Percentiles rank a stretch among this genome's conserved stretches.
Conservation (phyloP, 2,329 filamentous ascomycete genomes). For the Didymosphaeria variabile region DNA sequence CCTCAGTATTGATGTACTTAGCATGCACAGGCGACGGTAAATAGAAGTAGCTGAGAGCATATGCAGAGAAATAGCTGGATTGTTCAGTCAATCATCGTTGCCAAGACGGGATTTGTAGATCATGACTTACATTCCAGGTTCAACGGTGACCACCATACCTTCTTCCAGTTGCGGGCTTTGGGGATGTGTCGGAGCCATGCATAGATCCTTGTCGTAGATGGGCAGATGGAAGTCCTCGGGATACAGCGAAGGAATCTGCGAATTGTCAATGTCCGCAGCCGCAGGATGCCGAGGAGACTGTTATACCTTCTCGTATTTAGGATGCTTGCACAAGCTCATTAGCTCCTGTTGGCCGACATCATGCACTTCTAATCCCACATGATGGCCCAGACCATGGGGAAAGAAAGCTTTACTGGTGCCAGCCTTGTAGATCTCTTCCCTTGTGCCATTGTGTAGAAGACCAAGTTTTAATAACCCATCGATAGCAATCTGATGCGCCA, state of each 20-base stretch:
- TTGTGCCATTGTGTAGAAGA: constrained; percentile 71
- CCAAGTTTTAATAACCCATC: constrained; percentile 75
- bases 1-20: constrained; percentile 77
- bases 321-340: constrained; percentile 42
- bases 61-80: constrained; percentile 84
- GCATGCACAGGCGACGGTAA: constrained; percentile 75
- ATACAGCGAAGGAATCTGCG: constrained; percentile 42
- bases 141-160: constrained; percentile 66
- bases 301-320: constrained; percentile 35
- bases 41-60: constrained; percentile 80
- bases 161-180: constrained; percentile 55
- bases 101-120: no score
- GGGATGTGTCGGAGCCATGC: constrained; percentile 42
- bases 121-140: constrained; percentile 59
- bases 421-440: constrained; percentile 76
- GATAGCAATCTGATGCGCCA: constrained; percentile 77
- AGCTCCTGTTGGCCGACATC: constrained; percentile 61
- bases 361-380: constrained; percentile 92
- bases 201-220: constrained; percentile 41
- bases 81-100: constrained; percentile 36
- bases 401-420: constrained; percentile 91
- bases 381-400: constrained; percentile 89
- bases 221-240: constrained; percentile 43
- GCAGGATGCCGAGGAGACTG: background rate
- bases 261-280: constrained; percentile 19